Percentiles rank a stretch among this genome's conserved stretches.
Conservation (phyloP, 805 yeast species). For the Komagataella pseudopastoris region DNA sequence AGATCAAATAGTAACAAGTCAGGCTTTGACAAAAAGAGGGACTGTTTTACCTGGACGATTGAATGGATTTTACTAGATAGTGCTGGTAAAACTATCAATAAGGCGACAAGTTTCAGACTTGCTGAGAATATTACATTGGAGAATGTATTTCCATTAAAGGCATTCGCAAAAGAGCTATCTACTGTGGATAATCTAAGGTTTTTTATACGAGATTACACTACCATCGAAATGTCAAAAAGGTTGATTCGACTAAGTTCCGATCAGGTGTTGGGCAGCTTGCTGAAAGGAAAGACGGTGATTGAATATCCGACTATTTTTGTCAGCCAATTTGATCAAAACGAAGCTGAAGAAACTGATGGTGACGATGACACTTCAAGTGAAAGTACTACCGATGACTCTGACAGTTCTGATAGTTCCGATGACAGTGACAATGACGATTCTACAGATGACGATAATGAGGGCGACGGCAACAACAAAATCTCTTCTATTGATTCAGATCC, state of each 20-base stretch:
- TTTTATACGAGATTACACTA: background rate
- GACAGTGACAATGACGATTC: background rate
- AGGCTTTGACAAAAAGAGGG: conserved; percentile 50
- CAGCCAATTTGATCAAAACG: conserved; percentile 1
- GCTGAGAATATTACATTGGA: conserved; percentile 21
- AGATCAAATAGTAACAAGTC: conserved; percentile 51
- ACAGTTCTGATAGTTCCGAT: background rate
- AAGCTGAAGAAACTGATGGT: conserved; percentile 3
- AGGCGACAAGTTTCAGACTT: conserved; percentile 22
- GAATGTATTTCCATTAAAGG: conserved; percentile 26
- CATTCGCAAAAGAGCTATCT: background rate
- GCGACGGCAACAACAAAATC: background rate
- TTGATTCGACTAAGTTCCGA: conserved; percentile 23
- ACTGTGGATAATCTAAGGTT: background rate
- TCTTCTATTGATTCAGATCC: background rate
- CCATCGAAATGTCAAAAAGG: conserved; percentile 8
- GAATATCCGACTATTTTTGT: conserved; percentile 68
- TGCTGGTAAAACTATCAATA: conserved; percentile 7
- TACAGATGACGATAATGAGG: background rate
- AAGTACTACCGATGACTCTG: conserved; percentile 3
- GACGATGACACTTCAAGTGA: background rate
- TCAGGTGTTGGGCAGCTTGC: conserved; percentile 27
- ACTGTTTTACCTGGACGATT: conserved; percentile 63
- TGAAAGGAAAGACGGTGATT: conserved; percentile 47
- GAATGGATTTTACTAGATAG: conserved; percentile 46